These are phyloP conservation scores for Colletotrichum musicola DNA, from an alignment of 2,329 filamentous ascomycete genomes.

Conservation along the genomic window DNA sequence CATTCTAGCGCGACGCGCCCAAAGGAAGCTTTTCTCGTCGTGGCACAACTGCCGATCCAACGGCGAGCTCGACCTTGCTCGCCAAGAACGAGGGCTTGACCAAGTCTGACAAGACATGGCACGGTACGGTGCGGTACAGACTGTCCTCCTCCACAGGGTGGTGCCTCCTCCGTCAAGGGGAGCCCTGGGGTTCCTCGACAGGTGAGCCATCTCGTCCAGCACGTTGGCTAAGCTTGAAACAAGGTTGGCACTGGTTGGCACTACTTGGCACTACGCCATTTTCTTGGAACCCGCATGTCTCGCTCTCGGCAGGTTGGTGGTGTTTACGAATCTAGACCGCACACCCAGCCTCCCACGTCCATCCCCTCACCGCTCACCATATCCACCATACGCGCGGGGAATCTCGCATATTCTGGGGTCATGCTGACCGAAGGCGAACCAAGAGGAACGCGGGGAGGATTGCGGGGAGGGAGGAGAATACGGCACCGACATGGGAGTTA, in stretches of 20 bases:
- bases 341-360: neutral
- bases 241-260: conserved; percentile 24
- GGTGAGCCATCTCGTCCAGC: neutral
- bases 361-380: neutral
- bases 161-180: neutral
- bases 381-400: neutral
- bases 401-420: neutral
- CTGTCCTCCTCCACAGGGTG: neutral
- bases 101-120: conserved; percentile 13
- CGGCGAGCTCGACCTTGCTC: neutral
- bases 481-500: neutral
- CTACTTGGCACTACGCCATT: conserved; percentile 31
- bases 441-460: conserved; percentile 18
- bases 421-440: neutral
- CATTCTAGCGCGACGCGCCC: conserved; percentile 28
- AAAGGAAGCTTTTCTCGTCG: conserved; percentile 28
- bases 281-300: conserved; percentile 26
- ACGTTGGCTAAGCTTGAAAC: conserved; percentile 21
- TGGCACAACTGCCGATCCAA: conserved; percentile 23
- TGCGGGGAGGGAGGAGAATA: neutral
- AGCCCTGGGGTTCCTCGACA: neutral
- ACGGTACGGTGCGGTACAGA: neutral
- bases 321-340: conserved; percentile 18
- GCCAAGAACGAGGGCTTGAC: conserved; percentile 28
- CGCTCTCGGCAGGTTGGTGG: conserved; percentile 17